Evolutionary conservation across 2,329 filamentous ascomycete genomes (phyloP).

Genomic region (Dichotomopilus funicola): DNA sequence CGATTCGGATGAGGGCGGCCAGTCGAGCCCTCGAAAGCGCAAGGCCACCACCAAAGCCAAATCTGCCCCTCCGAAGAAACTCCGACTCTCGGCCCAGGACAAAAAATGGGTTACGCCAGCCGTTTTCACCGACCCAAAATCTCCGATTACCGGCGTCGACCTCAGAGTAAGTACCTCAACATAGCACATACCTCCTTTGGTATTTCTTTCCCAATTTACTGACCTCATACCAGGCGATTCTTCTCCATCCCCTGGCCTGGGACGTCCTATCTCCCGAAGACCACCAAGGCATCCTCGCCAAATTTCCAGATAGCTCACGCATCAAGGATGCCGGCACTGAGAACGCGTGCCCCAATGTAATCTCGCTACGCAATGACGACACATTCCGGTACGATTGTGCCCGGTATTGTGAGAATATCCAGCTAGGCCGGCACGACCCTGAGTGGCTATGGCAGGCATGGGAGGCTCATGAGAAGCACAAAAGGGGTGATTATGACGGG

Average conservation of each 20-base stretch:
- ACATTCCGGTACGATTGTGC: conserved; percentile 39
- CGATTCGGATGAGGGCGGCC: neutral
- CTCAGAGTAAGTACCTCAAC: conserved; percentile 4
- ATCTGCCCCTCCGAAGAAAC: conserved; percentile 14
- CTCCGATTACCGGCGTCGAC: conserved; percentile 31
- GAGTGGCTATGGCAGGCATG: conserved; percentile 49
- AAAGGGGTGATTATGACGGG: conserved; percentile 44
- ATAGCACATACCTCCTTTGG: neutral
- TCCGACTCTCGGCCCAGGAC: conserved; percentile 18
- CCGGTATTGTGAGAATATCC: conserved; percentile 39
- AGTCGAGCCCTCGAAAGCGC: conserved; percentile 9
- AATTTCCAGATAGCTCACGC: conserved; percentile 32
- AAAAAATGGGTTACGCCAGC: conserved; percentile 26
- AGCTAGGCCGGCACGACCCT: conserved; percentile 43
- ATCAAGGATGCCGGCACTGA: conserved; percentile 28
- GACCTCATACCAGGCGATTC: conserved; percentile 27
- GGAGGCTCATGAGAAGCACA: conserved; percentile 43
- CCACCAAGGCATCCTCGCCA: conserved; percentile 29
- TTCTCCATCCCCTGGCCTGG: conserved; percentile 35
- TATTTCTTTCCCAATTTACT: neutral
- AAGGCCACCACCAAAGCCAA: conserved; percentile 5
- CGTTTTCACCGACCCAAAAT: conserved; percentile 32
- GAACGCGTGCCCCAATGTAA: conserved; percentile 31
- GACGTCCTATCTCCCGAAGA: conserved; percentile 30
- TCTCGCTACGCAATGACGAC: conserved; percentile 35